A percentile compares a stretch with the other conserved stretches of the same genome.
Conservation (phyloP, 208 protist species). For the Strigomonas galati region DNA sequence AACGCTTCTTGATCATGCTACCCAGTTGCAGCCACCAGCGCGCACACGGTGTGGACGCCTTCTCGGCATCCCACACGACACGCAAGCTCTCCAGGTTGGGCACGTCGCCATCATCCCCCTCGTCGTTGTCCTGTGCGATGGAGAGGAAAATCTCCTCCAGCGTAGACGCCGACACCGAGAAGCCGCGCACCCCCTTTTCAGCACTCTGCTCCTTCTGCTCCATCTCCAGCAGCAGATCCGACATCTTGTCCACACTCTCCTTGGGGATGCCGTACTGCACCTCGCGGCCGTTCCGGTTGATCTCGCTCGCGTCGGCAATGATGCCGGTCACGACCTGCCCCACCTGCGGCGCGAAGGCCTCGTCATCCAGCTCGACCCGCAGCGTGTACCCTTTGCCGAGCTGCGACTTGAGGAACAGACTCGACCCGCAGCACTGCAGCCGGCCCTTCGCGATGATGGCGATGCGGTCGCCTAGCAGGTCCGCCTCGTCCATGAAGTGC, state of each 20-base stretch:
- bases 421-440: conserved; percentile 57
- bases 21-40: conserved; percentile 26
- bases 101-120: background rate
- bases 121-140: conserved; percentile 25
- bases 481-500: conserved; percentile 96
- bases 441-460: conserved; percentile 75
- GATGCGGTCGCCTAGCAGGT: conserved; percentile 88
- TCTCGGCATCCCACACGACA: background rate
- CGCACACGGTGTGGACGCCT: background rate
- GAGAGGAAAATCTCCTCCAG: conserved; percentile 80
- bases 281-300: conserved; percentile 26
- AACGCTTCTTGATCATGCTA: conserved; percentile 56
- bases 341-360: background rate
- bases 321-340: background rate
- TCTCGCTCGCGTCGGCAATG: background rate
- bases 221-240: conserved; percentile 33
- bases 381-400: conserved; percentile 60
- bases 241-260: conserved; percentile 20
- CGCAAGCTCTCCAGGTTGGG: background rate
- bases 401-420: conserved; percentile 51
- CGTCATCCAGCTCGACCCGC: conserved; percentile 22
- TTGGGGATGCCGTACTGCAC: conserved; percentile 45
- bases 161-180: conserved; percentile 55
- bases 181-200: conserved; percentile 35
- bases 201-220: conserved; percentile 22